A percentile compares a stretch with the other conserved stretches of the same genome.
Conservation (phyloP, 2,329 filamentous ascomycete genomes). For the Diatrype stigma region DNA sequence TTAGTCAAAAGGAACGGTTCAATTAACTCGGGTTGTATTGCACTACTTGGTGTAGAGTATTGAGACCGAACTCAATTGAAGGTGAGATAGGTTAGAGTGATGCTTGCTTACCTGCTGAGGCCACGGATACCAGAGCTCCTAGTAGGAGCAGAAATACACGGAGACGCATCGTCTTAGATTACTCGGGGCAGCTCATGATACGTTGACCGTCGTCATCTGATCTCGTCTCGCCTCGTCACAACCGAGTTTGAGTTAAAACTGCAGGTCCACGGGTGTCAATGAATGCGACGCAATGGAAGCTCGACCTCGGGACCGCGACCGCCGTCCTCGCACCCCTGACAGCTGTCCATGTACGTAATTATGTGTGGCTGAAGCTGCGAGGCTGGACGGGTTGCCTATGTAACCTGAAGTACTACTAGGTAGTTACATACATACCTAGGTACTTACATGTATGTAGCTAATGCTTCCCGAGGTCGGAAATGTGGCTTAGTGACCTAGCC, state of each 20-base stretch:
- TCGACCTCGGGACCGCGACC: too few species aligned
- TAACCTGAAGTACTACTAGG: too few species aligned
- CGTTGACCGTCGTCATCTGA: too few species aligned
- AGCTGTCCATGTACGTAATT: background rate
- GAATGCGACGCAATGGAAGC: too few species aligned
- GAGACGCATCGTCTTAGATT: constrained; percentile 21
- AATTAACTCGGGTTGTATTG: constrained; percentile 13
- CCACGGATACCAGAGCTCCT: constrained; percentile 26
- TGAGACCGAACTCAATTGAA: too few species aligned
- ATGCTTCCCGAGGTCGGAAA: too few species aligned
- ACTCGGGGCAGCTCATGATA: constrained; percentile 4
- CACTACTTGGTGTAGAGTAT: too few species aligned
- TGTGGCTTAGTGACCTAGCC: too few species aligned
- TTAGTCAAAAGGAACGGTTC: constrained; percentile 6
- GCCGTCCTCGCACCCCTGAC: background rate
- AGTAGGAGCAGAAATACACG: constrained; percentile 24
- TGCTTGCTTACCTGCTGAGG: constrained; percentile 27
- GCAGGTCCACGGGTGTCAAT: background rate
- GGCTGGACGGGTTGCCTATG: too few species aligned
- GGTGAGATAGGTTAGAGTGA: too few species aligned
- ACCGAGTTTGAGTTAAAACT: background rate
- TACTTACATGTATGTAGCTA: too few species aligned
- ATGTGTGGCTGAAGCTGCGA: constrained; percentile 3
- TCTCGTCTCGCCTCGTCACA: background rate
- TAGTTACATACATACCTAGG: too few species aligned